phyloP scores from a whole-genome alignment of 1,284 basidiomycete genomes.

The Pyrrhoderma lamaoense region DNA sequence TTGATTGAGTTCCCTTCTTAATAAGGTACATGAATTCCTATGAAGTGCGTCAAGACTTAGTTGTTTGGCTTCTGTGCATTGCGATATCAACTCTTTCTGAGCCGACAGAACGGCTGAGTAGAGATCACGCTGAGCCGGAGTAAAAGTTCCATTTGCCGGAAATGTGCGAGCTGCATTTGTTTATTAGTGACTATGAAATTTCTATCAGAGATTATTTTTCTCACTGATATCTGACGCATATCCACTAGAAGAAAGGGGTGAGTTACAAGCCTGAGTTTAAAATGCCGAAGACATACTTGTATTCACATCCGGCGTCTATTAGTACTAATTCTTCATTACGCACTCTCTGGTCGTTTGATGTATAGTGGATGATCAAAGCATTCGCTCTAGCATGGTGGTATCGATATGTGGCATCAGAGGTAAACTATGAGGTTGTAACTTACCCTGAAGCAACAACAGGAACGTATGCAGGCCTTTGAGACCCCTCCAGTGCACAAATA shows the following conservation, averaged over 20 bases:
- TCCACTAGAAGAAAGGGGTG: slow-evolving; percentile 44
- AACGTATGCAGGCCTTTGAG: slow-evolving; percentile 85
- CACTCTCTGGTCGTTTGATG: slow-evolving; percentile 77
- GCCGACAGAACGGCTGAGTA: slow-evolving; percentile 79
- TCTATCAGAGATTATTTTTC: slow-evolving; percentile 21
- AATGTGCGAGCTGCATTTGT: slow-evolving; percentile 69
- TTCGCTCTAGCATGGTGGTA: slow-evolving; percentile 50
- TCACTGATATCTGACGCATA: slow-evolving; percentile 94
- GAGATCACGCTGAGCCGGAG: slow-evolving; percentile 75
- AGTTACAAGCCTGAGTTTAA: background rate
- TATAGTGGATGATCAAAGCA: slow-evolving; percentile 87
- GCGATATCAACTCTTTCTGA: slow-evolving; percentile 60
- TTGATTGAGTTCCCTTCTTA: slow-evolving; percentile 70
- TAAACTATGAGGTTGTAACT: no score
- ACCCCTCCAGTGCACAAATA: slow-evolving; percentile 67
- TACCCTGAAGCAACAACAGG: slow-evolving; percentile 92
- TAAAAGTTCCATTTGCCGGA: slow-evolving; percentile 79
- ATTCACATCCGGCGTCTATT: slow-evolving; percentile 88
- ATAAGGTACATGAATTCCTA: slow-evolving; percentile 59
- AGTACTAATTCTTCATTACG: slow-evolving; percentile 72
- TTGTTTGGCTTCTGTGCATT: slow-evolving; percentile 51
- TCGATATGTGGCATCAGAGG: no score
- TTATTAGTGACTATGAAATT: slow-evolving; percentile 13
- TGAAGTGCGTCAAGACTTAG: slow-evolving; percentile 77
- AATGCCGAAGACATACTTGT: slow-evolving; percentile 49